Evolutionary conservation across 371 early-diverging fungal genomes (phyloP).

Genomic region (Mucor saturninus): DNA sequence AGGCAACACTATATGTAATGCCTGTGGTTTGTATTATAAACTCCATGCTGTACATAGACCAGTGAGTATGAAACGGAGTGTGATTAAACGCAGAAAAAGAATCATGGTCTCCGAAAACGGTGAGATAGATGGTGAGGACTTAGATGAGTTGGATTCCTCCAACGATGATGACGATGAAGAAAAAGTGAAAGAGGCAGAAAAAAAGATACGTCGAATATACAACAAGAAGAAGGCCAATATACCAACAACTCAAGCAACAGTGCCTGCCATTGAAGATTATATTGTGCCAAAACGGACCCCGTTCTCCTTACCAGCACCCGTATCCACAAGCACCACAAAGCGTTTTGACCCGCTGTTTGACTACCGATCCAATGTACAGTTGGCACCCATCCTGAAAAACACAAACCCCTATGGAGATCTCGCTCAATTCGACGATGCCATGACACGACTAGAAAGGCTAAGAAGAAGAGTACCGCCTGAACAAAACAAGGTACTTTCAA

Average conservation of each 20-base stretch:
- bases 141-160: conserved; percentile 21
- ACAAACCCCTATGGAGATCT: conserved; percentile 27
- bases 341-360: conserved; percentile 34
- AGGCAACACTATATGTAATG: conserved; percentile 85
- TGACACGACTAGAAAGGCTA: conserved; percentile 28
- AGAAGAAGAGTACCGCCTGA: conserved; percentile 32
- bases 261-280: conserved; percentile 51
- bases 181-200: conserved; percentile 16
- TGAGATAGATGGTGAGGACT: conserved; percentile 1
- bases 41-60: conserved; percentile 80
- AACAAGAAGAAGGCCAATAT: too few relatives aligned
- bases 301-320: background rate
- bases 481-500: conserved; percentile 22
- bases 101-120: conserved; percentile 43
- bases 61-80: conserved; percentile 79
- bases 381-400: conserved; percentile 1
- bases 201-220: conserved; percentile 4
- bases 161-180: conserved; percentile 29
- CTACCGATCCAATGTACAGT: conserved; percentile 18
- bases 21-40: conserved; percentile 87
- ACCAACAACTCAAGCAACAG: conserved; percentile 4
- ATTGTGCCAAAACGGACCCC: conserved; percentile 35
- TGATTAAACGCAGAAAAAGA: conserved; percentile 86
- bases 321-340: conserved; percentile 4
- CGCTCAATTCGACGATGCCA: conserved; percentile 30